phyloP scores from a whole-genome alignment of 768 basidiomycete genomes.

The Podaxis sp. region DNA sequence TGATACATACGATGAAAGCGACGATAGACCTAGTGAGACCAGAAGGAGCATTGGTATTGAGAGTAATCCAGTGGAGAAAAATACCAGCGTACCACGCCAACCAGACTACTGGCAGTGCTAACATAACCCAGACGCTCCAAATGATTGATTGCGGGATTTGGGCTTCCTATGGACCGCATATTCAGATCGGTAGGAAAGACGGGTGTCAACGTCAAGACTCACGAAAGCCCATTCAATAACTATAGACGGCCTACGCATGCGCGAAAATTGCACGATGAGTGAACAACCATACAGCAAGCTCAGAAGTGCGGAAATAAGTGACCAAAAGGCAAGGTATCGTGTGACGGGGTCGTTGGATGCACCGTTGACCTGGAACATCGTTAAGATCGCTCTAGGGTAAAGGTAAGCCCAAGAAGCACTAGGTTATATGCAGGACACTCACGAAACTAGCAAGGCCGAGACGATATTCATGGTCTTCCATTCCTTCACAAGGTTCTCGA shows the following conservation, averaged over 20 bases:
- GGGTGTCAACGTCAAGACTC: not conserved
- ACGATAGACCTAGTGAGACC: constrained; percentile 1
- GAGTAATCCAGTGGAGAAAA: not conserved
- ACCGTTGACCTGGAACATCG: constrained; percentile 29
- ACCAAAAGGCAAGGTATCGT: constrained; percentile 53
- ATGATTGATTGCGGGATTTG: constrained; percentile 29
- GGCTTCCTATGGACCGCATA: constrained; percentile 42
- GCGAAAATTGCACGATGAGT: constrained; percentile 62
- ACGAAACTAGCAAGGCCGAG: constrained; percentile 28
- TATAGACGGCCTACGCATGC: constrained; percentile 60
- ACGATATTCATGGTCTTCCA: constrained; percentile 32
- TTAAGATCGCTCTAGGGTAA: constrained; percentile 27
- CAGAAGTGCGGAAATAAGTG: constrained; percentile 56
- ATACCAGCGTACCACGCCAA: constrained; percentile 46
- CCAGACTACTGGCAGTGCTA: constrained; percentile 63
- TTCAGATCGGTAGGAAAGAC: not conserved
- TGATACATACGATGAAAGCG: constrained; percentile 13
- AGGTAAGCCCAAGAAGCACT: not conserved
- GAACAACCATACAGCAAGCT: constrained; percentile 63
- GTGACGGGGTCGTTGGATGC: constrained; percentile 51
- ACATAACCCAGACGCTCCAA: constrained; percentile 69
- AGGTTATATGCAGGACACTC: constrained; percentile 2
- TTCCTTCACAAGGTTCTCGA: constrained; percentile 27
- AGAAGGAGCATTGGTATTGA: not conserved
- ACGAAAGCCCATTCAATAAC: constrained; percentile 63